Evolutionary conservation across 345 rosid genomes (phyloP).

Genomic region (Aegle marmelos): DNA sequence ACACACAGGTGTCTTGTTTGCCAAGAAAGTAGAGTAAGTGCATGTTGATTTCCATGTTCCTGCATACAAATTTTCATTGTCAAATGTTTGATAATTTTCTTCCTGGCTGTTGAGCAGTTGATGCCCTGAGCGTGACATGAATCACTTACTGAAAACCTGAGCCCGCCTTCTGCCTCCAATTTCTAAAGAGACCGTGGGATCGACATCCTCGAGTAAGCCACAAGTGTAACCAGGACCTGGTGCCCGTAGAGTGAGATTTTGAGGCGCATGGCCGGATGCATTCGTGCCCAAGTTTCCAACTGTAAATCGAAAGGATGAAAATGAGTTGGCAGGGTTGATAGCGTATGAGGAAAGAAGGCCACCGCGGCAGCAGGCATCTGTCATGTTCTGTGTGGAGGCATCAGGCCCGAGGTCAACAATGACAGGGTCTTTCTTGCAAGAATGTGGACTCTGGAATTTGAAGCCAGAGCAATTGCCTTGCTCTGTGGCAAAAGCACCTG

Average conservation of each 20-base stretch:
- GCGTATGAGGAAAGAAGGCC: slow-evolving; percentile 51
- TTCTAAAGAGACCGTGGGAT: slow-evolving; percentile 38
- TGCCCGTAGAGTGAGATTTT: slow-evolving; percentile 41
- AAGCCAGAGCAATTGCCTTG: slow-evolving; percentile 46
- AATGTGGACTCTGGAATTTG: slow-evolving; percentile 37
- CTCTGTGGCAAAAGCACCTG: slow-evolving; percentile 53
- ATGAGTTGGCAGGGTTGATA: slow-evolving; percentile 44
- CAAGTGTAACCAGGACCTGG: slow-evolving; percentile 64
- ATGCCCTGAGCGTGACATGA: not conserved
- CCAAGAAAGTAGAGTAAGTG: slow-evolving; percentile 50
- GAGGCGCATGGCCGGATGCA: slow-evolving; percentile 31
- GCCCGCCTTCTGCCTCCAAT: slow-evolving; percentile 49
- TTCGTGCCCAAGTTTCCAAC: slow-evolving; percentile 36
- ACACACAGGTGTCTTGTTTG: slow-evolving; percentile 40
- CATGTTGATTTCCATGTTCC: slow-evolving; percentile 71
- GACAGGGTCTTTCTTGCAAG: slow-evolving; percentile 39
- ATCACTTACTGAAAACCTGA: slow-evolving; percentile 48
- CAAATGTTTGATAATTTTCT: not conserved
- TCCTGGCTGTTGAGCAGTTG: not conserved
- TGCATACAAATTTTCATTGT: slow-evolving; percentile 14
- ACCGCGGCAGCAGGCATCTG: slow-evolving; percentile 42
- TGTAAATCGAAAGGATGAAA: slow-evolving; percentile 45
- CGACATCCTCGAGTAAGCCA: slow-evolving; percentile 31
- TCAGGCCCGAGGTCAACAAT: slow-evolving; percentile 43
- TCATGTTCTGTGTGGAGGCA: slow-evolving; percentile 18